These are phyloP conservation scores for Conticribra guillardii DNA, from an alignment of 108 stramenopile species.

Conservation along the genomic window DNA sequence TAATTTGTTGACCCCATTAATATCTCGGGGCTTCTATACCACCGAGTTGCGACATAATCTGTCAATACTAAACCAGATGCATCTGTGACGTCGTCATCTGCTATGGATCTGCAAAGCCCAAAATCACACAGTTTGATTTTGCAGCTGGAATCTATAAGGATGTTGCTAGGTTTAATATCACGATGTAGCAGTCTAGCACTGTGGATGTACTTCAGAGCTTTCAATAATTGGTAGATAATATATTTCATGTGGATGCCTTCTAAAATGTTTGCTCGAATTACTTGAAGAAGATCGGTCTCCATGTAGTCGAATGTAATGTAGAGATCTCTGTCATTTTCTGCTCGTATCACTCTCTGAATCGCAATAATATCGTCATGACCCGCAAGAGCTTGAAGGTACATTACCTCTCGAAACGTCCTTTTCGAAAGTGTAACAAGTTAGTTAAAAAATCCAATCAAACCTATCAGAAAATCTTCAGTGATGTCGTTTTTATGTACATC, in stretches of 20 bases:
- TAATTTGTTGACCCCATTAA: slow-evolving; percentile 82
- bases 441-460: no score
- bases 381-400: slow-evolving; percentile 71
- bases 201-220: slow-evolving; percentile 86
- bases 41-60: slow-evolving; percentile 89
- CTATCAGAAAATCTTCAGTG: no score
- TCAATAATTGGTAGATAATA: slow-evolving; percentile 84
- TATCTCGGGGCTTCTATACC: slow-evolving; percentile 88
- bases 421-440: no score
- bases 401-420: slow-evolving; percentile 73
- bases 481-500: no score
- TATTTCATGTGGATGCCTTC: slow-evolving; percentile 76
- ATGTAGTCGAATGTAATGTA: slow-evolving; percentile 89
- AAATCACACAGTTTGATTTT: slow-evolving; percentile 85
- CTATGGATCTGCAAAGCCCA: slow-evolving; percentile 74
- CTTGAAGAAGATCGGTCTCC: slow-evolving; percentile 87
- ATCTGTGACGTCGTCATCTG: slow-evolving; percentile 59
- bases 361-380: slow-evolving; percentile 88
- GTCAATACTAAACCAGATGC: slow-evolving; percentile 61
- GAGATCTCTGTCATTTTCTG: slow-evolving; percentile 84
- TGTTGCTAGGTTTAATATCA: slow-evolving; percentile 89
- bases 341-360: slow-evolving; percentile 72
- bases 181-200: slow-evolving; percentile 71
- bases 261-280: slow-evolving; percentile 80
- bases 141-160: slow-evolving; percentile 66